phyloP scores from a whole-genome alignment of 176 grass and related monocot genomes.

The Avena sativa region DNA sequence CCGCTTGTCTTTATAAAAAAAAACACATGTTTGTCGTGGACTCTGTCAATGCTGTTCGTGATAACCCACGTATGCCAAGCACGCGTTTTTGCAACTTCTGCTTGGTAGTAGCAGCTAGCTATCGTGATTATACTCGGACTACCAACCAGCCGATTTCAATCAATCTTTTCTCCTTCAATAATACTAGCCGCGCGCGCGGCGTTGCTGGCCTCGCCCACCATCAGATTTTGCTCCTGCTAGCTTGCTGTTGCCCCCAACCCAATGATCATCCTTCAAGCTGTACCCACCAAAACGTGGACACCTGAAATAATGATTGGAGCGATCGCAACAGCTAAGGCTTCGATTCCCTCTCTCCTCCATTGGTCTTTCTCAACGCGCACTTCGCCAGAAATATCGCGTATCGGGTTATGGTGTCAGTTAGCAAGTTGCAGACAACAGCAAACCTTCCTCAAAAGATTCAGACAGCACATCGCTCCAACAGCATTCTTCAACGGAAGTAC shows the following conservation, averaged over 20 bases:
- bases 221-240: neutral
- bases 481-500: neutral
- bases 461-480: neutral
- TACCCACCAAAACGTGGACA: slow-evolving; percentile 16
- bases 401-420: neutral
- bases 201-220: neutral
- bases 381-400: neutral
- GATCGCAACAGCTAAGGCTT: neutral
- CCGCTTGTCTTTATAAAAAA: too few species aligned
- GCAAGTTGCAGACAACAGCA: neutral
- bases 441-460: neutral
- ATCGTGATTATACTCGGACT: too few species aligned
- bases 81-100: neutral
- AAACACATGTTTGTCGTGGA: too few species aligned
- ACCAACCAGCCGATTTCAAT: neutral
- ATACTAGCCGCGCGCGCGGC: neutral
- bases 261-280: neutral
- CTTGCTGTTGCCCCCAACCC: neutral
- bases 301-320: neutral
- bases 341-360: neutral
- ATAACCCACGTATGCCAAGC: too few species aligned
- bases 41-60: too few species aligned
- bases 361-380: neutral
- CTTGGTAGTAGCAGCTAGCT: neutral
- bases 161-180: neutral